Conservation (phyloP, 2,329 filamentous ascomycete species). For the Huntiella abstrusa region DNA sequence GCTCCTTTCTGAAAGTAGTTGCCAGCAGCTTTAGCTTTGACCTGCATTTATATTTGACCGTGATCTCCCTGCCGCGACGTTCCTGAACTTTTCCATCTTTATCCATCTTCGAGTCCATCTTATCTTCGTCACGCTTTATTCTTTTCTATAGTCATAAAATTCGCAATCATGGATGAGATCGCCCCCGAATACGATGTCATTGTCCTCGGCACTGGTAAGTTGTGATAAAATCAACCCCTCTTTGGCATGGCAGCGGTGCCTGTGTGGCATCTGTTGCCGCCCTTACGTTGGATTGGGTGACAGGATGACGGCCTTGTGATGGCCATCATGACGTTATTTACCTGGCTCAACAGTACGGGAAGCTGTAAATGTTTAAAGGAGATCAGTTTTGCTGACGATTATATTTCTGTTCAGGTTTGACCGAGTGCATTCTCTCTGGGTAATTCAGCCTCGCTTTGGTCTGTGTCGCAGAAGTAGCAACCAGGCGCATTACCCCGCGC, state of each 20-base stretch:
- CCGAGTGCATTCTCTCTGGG: slow-evolving; percentile 97
- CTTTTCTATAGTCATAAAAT: slow-evolving; percentile 13
- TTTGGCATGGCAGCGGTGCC: background rate
- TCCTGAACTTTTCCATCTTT: slow-evolving; percentile 8
- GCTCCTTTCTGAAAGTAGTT: too few relatives aligned
- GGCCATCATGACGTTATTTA: background rate
- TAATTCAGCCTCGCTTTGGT: slow-evolving; percentile 25
- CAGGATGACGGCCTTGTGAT: background rate
- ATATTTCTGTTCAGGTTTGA: slow-evolving; percentile 48
- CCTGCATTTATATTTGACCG: slow-evolving; percentile 9
- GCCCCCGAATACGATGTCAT: slow-evolving; percentile 97
- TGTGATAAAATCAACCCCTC: slow-evolving; percentile 5
- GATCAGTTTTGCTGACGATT: slow-evolving; percentile 14
- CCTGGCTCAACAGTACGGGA: background rate
- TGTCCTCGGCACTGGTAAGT: slow-evolving; percentile 87
- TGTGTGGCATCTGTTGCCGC: background rate
- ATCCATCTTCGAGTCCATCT: slow-evolving; percentile 4
- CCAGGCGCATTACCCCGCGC: background rate
- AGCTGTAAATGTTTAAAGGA: background rate
- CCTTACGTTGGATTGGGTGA: background rate
- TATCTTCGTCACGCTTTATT: slow-evolving; percentile 17
- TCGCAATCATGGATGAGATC: slow-evolving; percentile 76
- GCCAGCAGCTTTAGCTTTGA: background rate
- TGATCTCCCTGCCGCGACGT: slow-evolving; percentile 8
- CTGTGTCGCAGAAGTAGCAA: background rate